Percentiles rank a stretch among this genome's conserved stretches.
These are phyloP conservation scores for Polytrichum formosum DNA, from an alignment of 225 moss, liverwort and hornwort genomes.

Conservation along the genomic window DNA sequence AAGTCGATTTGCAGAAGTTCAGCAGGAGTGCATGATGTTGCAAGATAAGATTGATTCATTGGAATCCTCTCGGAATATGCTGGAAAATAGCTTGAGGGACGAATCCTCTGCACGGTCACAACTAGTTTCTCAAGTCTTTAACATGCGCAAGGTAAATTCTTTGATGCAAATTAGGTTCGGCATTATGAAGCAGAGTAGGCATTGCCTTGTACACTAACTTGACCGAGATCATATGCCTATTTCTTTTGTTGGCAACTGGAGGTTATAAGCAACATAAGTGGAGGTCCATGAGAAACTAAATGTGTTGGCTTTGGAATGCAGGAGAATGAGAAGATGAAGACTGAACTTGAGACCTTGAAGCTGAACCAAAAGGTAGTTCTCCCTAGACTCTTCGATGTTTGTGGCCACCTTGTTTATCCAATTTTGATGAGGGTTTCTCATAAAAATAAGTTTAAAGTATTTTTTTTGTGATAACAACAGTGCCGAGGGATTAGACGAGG, in stretches of 20 bases:
- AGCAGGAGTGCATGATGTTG: conserved; percentile 46
- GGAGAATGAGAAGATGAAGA: conserved; percentile 65
- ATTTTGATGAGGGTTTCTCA: background rate
- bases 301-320: conserved; percentile 12
- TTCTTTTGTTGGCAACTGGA: too few species aligned
- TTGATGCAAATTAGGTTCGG: background rate
- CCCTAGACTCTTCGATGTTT: background rate
- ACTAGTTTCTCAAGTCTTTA: conserved; percentile 62
- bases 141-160: conserved; percentile 51
- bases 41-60: conserved; percentile 54
- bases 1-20: conserved; percentile 46
- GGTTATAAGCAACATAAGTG: too few species aligned
- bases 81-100: conserved; percentile 61
- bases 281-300: too few species aligned
- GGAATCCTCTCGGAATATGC: conserved; percentile 36
- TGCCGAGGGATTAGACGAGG: background rate
- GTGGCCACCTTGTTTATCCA: background rate
- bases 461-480: background rate
- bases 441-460: background rate
- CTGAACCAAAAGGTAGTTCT: conserved; percentile 69
- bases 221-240: too few species aligned
- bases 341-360: conserved; percentile 68
- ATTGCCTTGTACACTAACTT: too few species aligned
- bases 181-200: too few species aligned
- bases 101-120: conserved; percentile 69